These are phyloP conservation scores for Puccinia brachypodii DNA, from an alignment of 1,284 basidiomycete species.

Conservation along the genomic window DNA sequence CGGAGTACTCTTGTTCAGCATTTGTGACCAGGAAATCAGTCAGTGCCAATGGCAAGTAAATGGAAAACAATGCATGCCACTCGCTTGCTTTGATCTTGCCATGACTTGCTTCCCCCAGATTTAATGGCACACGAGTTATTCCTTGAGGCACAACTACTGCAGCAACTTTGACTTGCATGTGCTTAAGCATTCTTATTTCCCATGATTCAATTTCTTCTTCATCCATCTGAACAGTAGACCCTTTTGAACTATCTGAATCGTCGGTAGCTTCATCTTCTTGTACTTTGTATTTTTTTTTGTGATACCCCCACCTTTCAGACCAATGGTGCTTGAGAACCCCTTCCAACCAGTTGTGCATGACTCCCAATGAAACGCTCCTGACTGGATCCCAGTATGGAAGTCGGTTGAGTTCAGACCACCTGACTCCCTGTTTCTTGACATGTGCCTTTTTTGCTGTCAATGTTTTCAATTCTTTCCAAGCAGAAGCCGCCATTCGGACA, in stretches of 20 bases:
- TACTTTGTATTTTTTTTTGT: neutral
- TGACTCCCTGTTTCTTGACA: neutral
- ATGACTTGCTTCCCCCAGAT: slow-evolving; percentile 44
- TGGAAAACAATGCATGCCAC: slow-evolving; percentile 49
- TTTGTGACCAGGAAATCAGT: neutral
- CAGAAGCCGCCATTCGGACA: neutral
- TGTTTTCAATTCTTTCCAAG: neutral
- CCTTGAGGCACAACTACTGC: slow-evolving; percentile 45
- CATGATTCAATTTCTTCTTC: neutral
- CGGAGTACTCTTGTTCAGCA: neutral
- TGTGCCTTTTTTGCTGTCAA: neutral
- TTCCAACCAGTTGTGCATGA: slow-evolving; percentile 34
- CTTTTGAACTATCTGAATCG: neutral
- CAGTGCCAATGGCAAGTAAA: slow-evolving; percentile 44
- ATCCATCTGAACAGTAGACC: neutral
- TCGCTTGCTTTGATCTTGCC: slow-evolving; percentile 50
- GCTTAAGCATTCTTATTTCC: neutral
- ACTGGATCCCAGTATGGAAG: slow-evolving; percentile 25
- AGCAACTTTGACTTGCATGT: neutral
- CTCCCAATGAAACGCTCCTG: neutral
- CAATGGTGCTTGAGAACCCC: slow-evolving; percentile 26
- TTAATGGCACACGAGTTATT: slow-evolving; percentile 42
- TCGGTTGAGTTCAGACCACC: slow-evolving; percentile 26
- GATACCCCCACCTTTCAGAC: neutral
- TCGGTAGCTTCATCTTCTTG: neutral